Base-by-base conservation (phyloP, 192 early-diverging fungal genomes). In the Glomus cerebriforme region DNA sequence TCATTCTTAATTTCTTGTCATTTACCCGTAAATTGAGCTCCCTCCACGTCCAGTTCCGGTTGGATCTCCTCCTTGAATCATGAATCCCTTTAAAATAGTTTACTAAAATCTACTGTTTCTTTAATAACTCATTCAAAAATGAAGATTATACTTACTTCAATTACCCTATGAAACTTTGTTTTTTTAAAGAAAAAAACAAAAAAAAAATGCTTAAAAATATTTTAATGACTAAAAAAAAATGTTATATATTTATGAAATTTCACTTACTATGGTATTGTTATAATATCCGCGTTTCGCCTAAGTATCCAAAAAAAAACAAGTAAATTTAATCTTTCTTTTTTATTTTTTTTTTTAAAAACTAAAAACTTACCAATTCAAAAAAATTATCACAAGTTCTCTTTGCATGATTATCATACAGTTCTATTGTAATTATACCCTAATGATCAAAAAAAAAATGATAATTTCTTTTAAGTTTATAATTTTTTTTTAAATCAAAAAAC, bases 21-120 rank as follows among this genome's bases (percentile, higher is more conserved):
- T 76, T 49, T 85, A 93, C 92, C 94, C 95, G 79, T 95, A 96
- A 68, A 96, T 96, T 66, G 89, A 91, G 24, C 82, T 71, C 24
- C 98, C 97, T 37, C 97, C 97, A 32, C 92, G 87, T 17, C 96
- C 96, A 15, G 95, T 99, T 29, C 92, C 96, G 3, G 97, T 98
- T 27, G 97, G 98, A 84, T 99, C 97, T 65, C 96, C 95, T 64
- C 96, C 96, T 89, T 99, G 98, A 43, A 99, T 91, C 95, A 99
- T 96, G 83, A 98, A 99, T 83, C 98, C 93, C 90, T 90, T 68
- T 24, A 26, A 73, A 31, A n/a, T n/a, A n/a, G n/a, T n/a, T n/a
- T n/a, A n/a, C n/a, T n/a, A n/a, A n/a, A n/a, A n/a, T n/a, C n/a
- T n/a, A n/a, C n/a, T n/a, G n/a, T n/a, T n/a, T n/a, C n/a, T n/a